phyloP scores from a whole-genome alignment of 352 stramenopile species.

The Thalassiosira hispida region DNA sequence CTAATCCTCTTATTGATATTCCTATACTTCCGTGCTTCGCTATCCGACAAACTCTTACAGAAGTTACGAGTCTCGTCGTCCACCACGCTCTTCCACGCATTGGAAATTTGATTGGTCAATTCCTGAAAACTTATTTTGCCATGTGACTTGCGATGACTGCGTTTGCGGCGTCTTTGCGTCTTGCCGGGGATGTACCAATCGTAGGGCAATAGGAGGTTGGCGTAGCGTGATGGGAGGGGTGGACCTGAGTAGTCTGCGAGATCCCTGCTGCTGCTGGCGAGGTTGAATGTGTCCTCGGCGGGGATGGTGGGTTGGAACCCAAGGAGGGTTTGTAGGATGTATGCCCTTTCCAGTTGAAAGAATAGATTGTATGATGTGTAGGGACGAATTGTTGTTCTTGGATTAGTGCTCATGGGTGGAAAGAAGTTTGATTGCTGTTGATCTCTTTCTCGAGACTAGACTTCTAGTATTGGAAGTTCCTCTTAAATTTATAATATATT shows the following conservation, averaged over 20 bases:
- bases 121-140: conserved; percentile 10
- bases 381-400: too few relatives aligned
- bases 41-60: too few relatives aligned
- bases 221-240: background rate
- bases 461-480: too few relatives aligned
- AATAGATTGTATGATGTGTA: conserved; percentile 18
- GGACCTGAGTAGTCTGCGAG: background rate
- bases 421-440: too few relatives aligned
- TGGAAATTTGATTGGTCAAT: background rate
- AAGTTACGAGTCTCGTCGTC: too few relatives aligned
- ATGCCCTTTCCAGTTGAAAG: conserved; percentile 6
- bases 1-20: too few relatives aligned
- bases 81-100: background rate
- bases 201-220: background rate
- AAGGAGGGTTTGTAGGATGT: conserved; percentile 3
- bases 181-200: conserved; percentile 11
- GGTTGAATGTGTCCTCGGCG: background rate
- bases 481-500: too few relatives aligned
- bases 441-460: too few relatives aligned
- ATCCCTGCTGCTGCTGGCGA: too few relatives aligned
- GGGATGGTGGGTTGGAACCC: background rate
- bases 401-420: too few relatives aligned
- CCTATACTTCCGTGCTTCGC: too few relatives aligned
- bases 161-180: background rate
- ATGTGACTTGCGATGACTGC: conserved; percentile 21